Evolutionary conservation across 2,329 filamentous ascomycete genomes (phyloP), one percentile per base, ranked within the genome.

Genomic region (Trichoderma sp.): DNA sequence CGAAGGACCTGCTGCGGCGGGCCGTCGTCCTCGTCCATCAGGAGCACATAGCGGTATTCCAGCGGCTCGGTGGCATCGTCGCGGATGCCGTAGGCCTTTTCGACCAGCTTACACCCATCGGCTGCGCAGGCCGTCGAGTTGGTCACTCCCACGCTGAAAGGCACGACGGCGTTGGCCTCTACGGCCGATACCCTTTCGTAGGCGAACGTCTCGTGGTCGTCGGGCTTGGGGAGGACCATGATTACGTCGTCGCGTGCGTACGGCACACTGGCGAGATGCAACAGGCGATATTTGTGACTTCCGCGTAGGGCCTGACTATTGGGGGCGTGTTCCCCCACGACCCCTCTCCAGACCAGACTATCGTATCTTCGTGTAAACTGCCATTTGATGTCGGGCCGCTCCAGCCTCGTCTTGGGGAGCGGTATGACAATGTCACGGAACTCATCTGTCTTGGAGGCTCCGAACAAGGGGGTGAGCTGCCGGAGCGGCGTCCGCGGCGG

Each of bases 371-470:
- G 85, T 0, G 84, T 80, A 77, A 94, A 95, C 0, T 81, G 82
- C 78, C 83, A 83, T 31, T 80, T 80, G 6, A 85, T 79, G 41
- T 87, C 85, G 0, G 87, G 85, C 4, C 88, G 84, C 1, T 88
- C 86, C 16, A 77, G 76, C 27, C 78, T 75, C 16, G 31, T 89
- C 88, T 76, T 72, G 71, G 79, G 88, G 86, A 90, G 80, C 0
- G 94, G 94, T 71, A 95, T 93, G 27, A 95, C 83, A 41, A 97
- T 94, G 81, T 97, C 94, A 77, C 89, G 91, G 84, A 94, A 96
- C 5, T 91, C 91, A 62, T 89, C 87, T 1, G 92, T 90, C 79
- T 94, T 95, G 66, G 91, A 92, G 75, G 93, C 89, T 77, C 93
- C 93, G 83, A 97, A 97, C 12, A 97, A 86, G 0, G 94, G 94